Conservation (phyloP, 768 basidiomycete species). For the Phlebiopsis flavidoalba region DNA sequence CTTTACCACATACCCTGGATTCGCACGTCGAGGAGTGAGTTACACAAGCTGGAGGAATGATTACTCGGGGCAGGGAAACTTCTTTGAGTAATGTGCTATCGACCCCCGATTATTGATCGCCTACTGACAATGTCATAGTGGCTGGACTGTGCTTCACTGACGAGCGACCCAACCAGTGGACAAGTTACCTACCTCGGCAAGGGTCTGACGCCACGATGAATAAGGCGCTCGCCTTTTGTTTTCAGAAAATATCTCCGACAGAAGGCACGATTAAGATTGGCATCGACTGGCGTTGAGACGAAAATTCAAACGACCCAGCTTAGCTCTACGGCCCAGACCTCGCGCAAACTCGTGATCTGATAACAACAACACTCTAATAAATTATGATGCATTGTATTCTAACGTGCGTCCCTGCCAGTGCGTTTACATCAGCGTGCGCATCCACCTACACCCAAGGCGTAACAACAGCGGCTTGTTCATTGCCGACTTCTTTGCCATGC, state of each 20-base stretch:
- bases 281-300: too few relatives aligned
- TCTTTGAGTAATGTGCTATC: conserved; percentile 48
- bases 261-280: conserved; percentile 55
- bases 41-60: conserved; percentile 34
- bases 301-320: conserved; percentile 44
- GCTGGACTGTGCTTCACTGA: conserved; percentile 63
- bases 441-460: conserved; percentile 58
- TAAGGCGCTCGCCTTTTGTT: conserved; percentile 55
- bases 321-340: conserved; percentile 40
- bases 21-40: conserved; percentile 18
- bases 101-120: neutral
- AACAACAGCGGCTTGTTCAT: conserved; percentile 69
- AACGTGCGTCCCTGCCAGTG: neutral
- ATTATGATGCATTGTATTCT: neutral
- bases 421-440: conserved; percentile 58
- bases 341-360: conserved; percentile 55
- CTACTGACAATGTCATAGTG: conserved; percentile 29
- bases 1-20: neutral
- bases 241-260: conserved; percentile 40
- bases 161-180: conserved; percentile 67
- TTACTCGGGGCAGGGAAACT: conserved; percentile 47
- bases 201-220: conserved; percentile 41
- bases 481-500: conserved; percentile 67
- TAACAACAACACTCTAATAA: too few relatives aligned
- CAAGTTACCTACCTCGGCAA: conserved; percentile 53